Conservation (phyloP, 257 asterid genomes). For the Cordia subcordata region DNA sequence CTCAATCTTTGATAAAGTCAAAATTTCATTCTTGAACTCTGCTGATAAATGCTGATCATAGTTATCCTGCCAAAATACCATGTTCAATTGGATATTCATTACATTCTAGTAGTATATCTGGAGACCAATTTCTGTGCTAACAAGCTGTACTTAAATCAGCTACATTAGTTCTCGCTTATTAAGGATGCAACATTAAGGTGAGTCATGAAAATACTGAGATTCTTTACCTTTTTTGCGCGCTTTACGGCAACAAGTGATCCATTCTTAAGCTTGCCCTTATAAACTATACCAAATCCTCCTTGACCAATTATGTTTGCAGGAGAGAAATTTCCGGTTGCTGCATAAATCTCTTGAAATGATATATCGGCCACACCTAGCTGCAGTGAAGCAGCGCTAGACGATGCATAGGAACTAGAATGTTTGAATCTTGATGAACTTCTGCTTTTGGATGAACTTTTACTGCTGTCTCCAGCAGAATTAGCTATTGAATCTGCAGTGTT, state of each 20-base stretch:
- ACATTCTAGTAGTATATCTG: background rate
- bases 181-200: background rate
- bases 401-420: constrained; percentile 22
- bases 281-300: constrained; percentile 61
- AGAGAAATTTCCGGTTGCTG: constrained; percentile 53
- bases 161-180: too few relatives aligned
- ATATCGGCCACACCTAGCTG: constrained; percentile 16
- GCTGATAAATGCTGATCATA: constrained; percentile 29
- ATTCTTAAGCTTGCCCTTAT: constrained; percentile 40
- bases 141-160: too few relatives aligned
- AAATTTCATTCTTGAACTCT: constrained; percentile 58
- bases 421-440: constrained; percentile 13
- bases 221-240: constrained; percentile 50
- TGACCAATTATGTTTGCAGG: constrained; percentile 46
- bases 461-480: constrained; percentile 22
- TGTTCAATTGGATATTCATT: background rate
- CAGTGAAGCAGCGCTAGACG: constrained; percentile 20
- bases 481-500: constrained; percentile 30
- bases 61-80: constrained; percentile 31
- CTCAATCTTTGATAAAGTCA: constrained; percentile 55
- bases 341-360: constrained; percentile 39
- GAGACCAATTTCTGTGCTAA: background rate
- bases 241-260: constrained; percentile 51
- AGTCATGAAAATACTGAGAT: background rate
- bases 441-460: constrained; percentile 22